Base-by-base conservation (phyloP, 352 stramenopile species). In the Phytophthora aleatoria region DNA sequence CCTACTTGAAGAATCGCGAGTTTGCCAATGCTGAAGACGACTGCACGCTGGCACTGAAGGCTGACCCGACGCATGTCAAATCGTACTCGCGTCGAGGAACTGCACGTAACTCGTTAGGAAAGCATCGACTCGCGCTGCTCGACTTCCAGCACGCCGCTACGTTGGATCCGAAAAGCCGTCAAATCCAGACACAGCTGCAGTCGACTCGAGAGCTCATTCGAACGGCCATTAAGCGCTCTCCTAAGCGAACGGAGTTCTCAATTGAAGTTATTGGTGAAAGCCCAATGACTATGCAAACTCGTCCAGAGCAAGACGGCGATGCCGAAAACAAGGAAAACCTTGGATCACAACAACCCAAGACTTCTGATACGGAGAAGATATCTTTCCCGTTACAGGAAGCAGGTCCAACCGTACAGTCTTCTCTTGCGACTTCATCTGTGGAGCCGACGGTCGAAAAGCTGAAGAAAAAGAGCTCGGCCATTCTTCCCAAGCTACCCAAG, bases 21-120 rank as follows among this genome's bases (percentile, higher is more conserved):
- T 96, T 89, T 68, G 70, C 72, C 5, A 88, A 90, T 50, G 93
- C 93, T n/a, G 90, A 98, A 64, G 74, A 90, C 28, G 94, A 98
- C 74, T 97, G 91, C 62, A 86, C 79, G n/a, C 50, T 82, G 16
- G 89, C 91, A 12, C 56, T 98, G n/a, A 73, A 79, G 30, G 64
- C 93, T 12, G 91, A 98, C 45, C 58, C 78, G 3, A 68, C 27
- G 11, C 95, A 98, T 67, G 60, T 89, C 30, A 98, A 98, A 59
- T 96, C 92, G 13, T 84, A 86, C 35, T 76, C 76, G 1, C 83
- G 92, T 13, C 73, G 95, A 61, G 95, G 80, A 1, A 97, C 92
- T 39, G 83, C 89, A 26, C 83, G 90, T 30, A 95, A 97, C 50
- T 76, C 84, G 7, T 71, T 94, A 5, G 89, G 89, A 28, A 96